Evolutionary conservation across 192 early-diverging fungal species (phyloP), one percentile per base, ranked within the genome.

Genomic region (Phycomyces nitens): DNA sequence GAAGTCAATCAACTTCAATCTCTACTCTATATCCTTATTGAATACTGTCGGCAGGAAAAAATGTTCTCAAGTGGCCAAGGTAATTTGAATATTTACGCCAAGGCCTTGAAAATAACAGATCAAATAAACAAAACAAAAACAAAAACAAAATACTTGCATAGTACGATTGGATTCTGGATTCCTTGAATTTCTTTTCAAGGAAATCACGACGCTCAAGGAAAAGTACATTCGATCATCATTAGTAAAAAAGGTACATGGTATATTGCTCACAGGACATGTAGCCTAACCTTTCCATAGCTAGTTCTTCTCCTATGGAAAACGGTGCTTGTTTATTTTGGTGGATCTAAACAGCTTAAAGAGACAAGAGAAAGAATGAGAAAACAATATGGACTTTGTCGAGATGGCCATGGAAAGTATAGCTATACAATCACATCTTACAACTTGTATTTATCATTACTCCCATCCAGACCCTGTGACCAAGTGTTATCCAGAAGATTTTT

Each of bases 291-390:
- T 3, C 27, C 5, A 10, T 53, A 90, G 88, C 74, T 92, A 52
- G 58, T 90, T 1, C 68, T 89, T 5, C 56, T 90, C 20, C 69
- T 88, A 1, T 89, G 85, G 85, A 90, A 90, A 74, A 79, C 86
- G 9, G 55, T 91, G 24, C 59, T 84, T 18, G 60, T 71, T 16
- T 84, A 81, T 23, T 53, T 90, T 12, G 89, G 89, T 15, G 77
- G 75, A 52, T 62, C 75, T 21, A 65, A 80, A 21, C 70, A 79
- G 3, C 12, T 47, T n/a, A 47, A 47, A 11, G 2, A 14, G 3
- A 47, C 44, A 3, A 47, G 18, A 11, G 15, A 47, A 47, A 47
- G 18, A 18, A 11, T 11, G 12, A 47, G 44, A 47, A 11, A 47
- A 11, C 12, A 11, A 47, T 18, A n/a, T 47, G 44, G 44, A 47